Percentiles rank a stretch among this genome's conserved stretches.
Conservation (phyloP, 371 early-diverging fungal genomes). For the Rhizopus microsporus region DNA sequence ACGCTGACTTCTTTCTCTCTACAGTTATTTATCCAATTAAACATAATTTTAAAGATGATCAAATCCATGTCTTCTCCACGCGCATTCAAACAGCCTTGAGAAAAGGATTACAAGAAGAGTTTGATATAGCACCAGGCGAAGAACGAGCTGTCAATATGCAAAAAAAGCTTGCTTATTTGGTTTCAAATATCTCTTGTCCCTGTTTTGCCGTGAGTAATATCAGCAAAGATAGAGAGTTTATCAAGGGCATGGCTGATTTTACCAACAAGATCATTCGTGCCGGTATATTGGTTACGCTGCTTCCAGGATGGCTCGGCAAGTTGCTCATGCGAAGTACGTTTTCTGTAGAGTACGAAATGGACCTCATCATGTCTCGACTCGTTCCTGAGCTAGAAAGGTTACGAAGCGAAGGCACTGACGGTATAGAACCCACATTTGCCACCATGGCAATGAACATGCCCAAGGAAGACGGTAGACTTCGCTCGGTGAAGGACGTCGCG, state of each 20-base stretch:
- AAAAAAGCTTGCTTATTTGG: slow-evolving; percentile 17
- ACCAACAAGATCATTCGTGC: slow-evolving; percentile 38
- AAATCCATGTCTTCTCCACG: slow-evolving; percentile 32
- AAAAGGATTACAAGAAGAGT: slow-evolving; percentile 13
- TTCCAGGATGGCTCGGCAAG: slow-evolving; percentile 30
- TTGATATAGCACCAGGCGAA: slow-evolving; percentile 26
- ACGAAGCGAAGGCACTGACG: slow-evolving; percentile 13
- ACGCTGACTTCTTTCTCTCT: background rate
- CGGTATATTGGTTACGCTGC: slow-evolving; percentile 18
- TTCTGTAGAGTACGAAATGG: slow-evolving; percentile 37
- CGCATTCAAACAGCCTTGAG: slow-evolving; percentile 31
- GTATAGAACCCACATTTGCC: slow-evolving; percentile 26
- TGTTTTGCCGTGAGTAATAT: slow-evolving; percentile 38
- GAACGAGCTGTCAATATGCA: slow-evolving; percentile 12
- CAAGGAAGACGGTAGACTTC: slow-evolving; percentile 26
- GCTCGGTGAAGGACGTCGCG: slow-evolving; percentile 31
- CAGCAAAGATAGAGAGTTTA: slow-evolving; percentile 22
- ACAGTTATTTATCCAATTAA: slow-evolving; percentile 31
- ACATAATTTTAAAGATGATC: slow-evolving; percentile 38
- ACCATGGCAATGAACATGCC: slow-evolving; percentile 32
- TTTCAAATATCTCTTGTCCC: slow-evolving; percentile 32
- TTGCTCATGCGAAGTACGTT: slow-evolving; percentile 25
- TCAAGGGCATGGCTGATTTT: slow-evolving; percentile 33
- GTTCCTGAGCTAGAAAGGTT: slow-evolving; percentile 29
- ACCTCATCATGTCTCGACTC: slow-evolving; percentile 31